Evolutionary conservation across 2,329 filamentous ascomycete species (phyloP), one percentile per base, ranked within the genome.

Genomic region (Penicillium sp.): DNA sequence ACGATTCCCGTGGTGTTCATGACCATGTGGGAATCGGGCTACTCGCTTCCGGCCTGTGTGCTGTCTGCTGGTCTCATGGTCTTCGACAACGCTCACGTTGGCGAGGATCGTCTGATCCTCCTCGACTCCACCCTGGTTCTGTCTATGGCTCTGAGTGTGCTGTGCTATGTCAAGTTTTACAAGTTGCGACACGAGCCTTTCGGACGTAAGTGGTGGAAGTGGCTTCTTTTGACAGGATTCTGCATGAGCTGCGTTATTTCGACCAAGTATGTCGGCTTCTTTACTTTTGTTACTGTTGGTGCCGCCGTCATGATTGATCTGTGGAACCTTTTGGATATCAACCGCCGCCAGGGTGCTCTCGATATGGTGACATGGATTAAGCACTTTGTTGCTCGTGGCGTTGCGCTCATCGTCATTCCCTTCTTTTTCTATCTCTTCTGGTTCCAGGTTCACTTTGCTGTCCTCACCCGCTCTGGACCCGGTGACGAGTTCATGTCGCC

Each of bases 1-100:
- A 99, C 94, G 10, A 90, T 99, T 47, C 88, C 92, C n/a, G 88
- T 93, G 44, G 86, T 90, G 51, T 99, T 95, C 74, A 77, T 95
- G 70, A 99, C 96, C 74, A 99, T 99, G 94, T 99, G 94, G 94
- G 94, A 99, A 76, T 97, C 94, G 45, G 94, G 92, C 58, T 99
- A 99, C 76, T 96, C 90, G 60, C 80, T 99, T 39, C 94, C 94
- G 10, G 94, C 94, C 52, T 95, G 90, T 71, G 79, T 97, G 50
- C 80, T 96, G 52, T 90, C 94, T 6, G 85, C 94, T 36, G 85
- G 89, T 26, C 79, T 99, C 33, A 81, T 99, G 59, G 86, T 99
- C 41, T 89, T 99, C 66, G 94, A 99, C 78, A 99, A 99, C 68
- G 94, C 93, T 52, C 94, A 99, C 73, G 90, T 99, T 73, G 93